Conservation (phyloP, 441 rosid species). For the Adansonia grandidieri region DNA sequence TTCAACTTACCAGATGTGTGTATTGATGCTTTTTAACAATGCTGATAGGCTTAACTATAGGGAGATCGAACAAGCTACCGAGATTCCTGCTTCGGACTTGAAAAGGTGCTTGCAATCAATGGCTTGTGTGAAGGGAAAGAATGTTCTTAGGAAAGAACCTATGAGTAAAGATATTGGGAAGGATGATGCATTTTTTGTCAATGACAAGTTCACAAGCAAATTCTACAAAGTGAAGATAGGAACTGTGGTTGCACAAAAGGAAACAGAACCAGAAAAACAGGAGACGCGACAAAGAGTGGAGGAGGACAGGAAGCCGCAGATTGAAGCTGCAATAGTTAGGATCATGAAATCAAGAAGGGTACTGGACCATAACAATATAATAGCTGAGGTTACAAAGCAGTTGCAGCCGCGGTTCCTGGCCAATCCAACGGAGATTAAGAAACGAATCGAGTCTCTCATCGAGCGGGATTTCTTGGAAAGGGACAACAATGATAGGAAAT, state of each 20-base stretch:
- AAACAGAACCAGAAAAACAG: neutral
- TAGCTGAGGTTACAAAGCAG: neutral
- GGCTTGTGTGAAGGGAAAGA: slow-evolving; percentile 15
- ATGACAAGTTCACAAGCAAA: slow-evolving; percentile 10
- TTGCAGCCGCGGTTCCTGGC: neutral
- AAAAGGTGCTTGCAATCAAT: slow-evolving; percentile 17
- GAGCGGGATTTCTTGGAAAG: slow-evolving; percentile 3
- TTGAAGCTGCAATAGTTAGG: slow-evolving; percentile 1
- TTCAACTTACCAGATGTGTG: too few species aligned
- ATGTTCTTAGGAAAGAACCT: slow-evolving; percentile 11
- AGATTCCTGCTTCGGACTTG: neutral
- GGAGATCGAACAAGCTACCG: neutral
- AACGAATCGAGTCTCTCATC: neutral
- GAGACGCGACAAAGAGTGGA: slow-evolving; percentile 7
- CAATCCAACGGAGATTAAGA: neutral
- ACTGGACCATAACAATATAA: neutral
- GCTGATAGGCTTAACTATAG: too few species aligned
- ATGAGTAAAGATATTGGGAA: slow-evolving; percentile 1
- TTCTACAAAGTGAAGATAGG: slow-evolving; percentile 19
- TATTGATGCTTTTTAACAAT: too few species aligned
- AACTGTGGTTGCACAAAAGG: slow-evolving; percentile 14
- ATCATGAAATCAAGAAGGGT: neutral
- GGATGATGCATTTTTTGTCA: neutral
- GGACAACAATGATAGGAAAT: neutral
- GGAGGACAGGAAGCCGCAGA: slow-evolving; percentile 2